Percentiles rank a stretch among this genome's conserved stretches.
Evolutionary conservation across 2,329 filamentous ascomycete species (phyloP).

Genomic region (Emergomyces orientalis): DNA sequence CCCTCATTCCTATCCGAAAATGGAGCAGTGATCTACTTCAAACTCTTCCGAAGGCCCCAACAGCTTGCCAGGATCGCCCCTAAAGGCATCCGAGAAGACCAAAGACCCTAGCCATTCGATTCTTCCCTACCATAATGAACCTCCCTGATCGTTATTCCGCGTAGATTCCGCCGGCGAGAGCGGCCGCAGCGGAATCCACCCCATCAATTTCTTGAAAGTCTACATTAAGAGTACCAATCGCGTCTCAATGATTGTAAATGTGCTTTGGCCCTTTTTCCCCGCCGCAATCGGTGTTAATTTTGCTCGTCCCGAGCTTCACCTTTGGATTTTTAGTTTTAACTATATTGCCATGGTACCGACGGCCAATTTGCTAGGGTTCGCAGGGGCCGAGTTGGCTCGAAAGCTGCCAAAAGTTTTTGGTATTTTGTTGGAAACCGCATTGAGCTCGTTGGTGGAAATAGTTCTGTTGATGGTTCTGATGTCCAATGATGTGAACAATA

Average conservation of each 20-base stretch:
- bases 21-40: not conserved
- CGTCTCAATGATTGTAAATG: slow-evolving; percentile 56
- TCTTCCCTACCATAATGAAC: slow-evolving; percentile 22
- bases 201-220: slow-evolving; percentile 54
- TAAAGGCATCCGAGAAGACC: not conserved
- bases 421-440: slow-evolving; percentile 42
- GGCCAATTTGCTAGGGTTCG: slow-evolving; percentile 67
- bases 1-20: not conserved
- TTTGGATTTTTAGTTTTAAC: slow-evolving; percentile 59
- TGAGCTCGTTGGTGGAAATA: slow-evolving; percentile 71
- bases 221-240: slow-evolving; percentile 55
- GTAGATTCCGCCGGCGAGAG: slow-evolving; percentile 51
- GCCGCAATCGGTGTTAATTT: slow-evolving; percentile 59
- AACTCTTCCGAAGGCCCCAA: not conserved
- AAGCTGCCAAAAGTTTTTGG: slow-evolving; percentile 64
- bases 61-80: not conserved
- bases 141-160: slow-evolving; percentile 24
- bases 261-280: slow-evolving; percentile 67
- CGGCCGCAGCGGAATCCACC: slow-evolving; percentile 57
- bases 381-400: slow-evolving; percentile 59
- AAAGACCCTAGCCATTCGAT: not conserved
- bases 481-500: slow-evolving; percentile 40
- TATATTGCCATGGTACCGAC: slow-evolving; percentile 71
- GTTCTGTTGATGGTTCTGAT: slow-evolving; percentile 73
- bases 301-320: slow-evolving; percentile 46